Base-by-base conservation (phyloP, 495 filamentous ascomycete species). In the Hypomontagnella monticulosa region DNA sequence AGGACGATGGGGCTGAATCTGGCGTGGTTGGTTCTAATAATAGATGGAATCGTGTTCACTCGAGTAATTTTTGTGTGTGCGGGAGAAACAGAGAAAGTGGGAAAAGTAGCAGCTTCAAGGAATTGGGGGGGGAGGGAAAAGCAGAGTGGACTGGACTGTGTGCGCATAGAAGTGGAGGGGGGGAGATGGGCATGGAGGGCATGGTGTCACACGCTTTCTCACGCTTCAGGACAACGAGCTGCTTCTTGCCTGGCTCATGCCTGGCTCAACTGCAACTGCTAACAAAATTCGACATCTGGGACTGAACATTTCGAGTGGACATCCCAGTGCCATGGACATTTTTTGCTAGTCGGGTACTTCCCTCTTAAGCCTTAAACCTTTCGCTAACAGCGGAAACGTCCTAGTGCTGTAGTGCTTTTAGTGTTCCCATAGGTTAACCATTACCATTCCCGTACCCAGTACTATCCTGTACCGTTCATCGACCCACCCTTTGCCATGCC, bases 21-120 rank as follows among this genome's bases (percentile, higher is more conserved):
- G 74, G 74, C 72, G 71, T 76, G 72, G 74, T 67, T 71, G 75
- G 70, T 80, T 74, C 78, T 79, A 80, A 79, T 76, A 76, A 79
- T 80, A 80, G 78, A 79, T 52, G 63, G 71, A 63, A 73, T 71
- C 69, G 73, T 75, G 75, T 72, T 74, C 67, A 73, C 62, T 71
- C 61, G 59, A 69, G 57, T 67, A 27, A 58, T 67, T 73, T 65
- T 60, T 61, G 61, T 66, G 66, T 66, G 61, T 57, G 54, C 66
- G 66, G 66, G 57, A 67, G 66, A 61, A 66, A 66, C 67, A 52
- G 57, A 57, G 60, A 57, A 67, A 68, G 60, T 61, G 67, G 65
- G 36, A 38, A 53, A 53, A 53, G 33, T 36, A 20, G 34, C 57
- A 66, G 60, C 57, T 42, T 65, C 54, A 52, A 66, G 59, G 62